phyloP scores from a whole-genome alignment of 1,284 basidiomycete genomes.

The Melampsora americana region DNA sequence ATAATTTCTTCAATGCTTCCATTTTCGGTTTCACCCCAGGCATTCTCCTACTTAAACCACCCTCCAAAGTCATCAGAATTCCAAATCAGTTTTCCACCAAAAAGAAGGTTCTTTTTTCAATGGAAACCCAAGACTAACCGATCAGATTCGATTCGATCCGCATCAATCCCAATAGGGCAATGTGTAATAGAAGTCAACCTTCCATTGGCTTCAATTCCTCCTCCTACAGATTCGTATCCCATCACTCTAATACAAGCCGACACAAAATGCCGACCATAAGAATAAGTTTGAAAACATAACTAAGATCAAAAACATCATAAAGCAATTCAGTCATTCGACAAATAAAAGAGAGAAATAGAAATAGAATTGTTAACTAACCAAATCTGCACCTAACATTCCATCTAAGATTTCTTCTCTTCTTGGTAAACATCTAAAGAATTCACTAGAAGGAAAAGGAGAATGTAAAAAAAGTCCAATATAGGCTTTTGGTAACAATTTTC shows the following conservation, averaged over 20 bases:
- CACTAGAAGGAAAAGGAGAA: constrained; percentile 93
- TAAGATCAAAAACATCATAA: background rate
- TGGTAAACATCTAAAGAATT: constrained; percentile 90
- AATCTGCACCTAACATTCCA: constrained; percentile 95
- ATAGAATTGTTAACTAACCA: constrained; percentile 95
- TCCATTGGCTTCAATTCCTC: constrained; percentile 85
- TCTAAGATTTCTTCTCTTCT: constrained; percentile 88
- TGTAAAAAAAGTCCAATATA: constrained; percentile 87
- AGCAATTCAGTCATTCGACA: no score
- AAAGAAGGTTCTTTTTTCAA: background rate
- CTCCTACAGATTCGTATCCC: constrained; percentile 76
- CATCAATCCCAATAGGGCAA: constrained; percentile 97
- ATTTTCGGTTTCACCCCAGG: constrained; percentile 85
- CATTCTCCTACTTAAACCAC: constrained; percentile 59
- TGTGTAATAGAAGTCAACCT: constrained; percentile 80
- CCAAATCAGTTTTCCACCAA: background rate
- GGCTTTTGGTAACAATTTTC: constrained; percentile 71
- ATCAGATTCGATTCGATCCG: constrained; percentile 79
- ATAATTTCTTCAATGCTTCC: constrained; percentile 75
- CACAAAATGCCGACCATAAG: constrained; percentile 91
- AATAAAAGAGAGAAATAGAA: no score
- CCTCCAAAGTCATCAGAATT: background rate
- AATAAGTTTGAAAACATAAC: constrained; percentile 68
- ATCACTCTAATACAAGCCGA: constrained; percentile 93
- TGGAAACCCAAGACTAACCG: constrained; percentile 59